These are phyloP conservation scores for Plasmodium vivax DNA, from an alignment of 169 alveolate genomes.

Conservation along the genomic window DNA sequence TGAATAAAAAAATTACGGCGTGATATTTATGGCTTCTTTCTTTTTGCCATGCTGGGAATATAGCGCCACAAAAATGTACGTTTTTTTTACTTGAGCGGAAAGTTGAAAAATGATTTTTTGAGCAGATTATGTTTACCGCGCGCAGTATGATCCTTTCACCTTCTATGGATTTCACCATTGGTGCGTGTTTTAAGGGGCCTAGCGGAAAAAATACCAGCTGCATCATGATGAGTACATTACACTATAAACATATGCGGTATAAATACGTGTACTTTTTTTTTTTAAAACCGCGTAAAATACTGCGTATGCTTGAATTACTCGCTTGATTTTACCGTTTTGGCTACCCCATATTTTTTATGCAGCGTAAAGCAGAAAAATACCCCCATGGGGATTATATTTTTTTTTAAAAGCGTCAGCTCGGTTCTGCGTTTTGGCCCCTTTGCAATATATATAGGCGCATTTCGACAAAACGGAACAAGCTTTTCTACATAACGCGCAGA, in stretches of 20 bases:
- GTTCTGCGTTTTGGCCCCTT: neutral
- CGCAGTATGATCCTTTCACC: neutral
- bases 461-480: neutral
- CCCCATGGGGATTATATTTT: neutral
- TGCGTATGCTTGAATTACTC: neutral
- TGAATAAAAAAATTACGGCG: neutral
- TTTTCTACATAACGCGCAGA: neutral
- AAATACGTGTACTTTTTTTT: neutral
- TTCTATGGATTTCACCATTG: neutral
- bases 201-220: neutral
- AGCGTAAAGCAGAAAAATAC: neutral
- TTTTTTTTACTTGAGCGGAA: neutral
- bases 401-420: neutral
- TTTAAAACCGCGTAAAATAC: neutral
- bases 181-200: neutral
- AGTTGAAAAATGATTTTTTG: neutral
- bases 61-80: neutral
- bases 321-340: neutral
- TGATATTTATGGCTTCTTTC: too few relatives aligned
- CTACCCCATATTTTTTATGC: neutral
- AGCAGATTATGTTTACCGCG: neutral
- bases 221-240: neutral
- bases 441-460: neutral
- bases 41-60: neutral
- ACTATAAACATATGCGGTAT: neutral